These are phyloP conservation scores for Phytophthora ramorum DNA, from an alignment of 352 stramenopile genomes.

Conservation along the genomic window DNA sequence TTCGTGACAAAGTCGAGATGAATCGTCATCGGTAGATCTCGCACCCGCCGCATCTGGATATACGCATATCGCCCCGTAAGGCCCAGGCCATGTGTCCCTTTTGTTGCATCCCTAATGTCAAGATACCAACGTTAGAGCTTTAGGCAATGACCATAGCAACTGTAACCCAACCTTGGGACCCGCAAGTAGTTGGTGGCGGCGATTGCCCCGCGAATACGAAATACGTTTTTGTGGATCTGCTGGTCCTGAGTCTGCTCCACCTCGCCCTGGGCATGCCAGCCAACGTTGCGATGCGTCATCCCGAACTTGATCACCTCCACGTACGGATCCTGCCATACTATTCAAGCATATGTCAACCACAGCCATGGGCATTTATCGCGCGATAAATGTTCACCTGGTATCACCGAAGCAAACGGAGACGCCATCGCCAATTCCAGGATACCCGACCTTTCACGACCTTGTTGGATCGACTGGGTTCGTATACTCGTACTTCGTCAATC, in stretches of 20 bases:
- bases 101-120: slow-evolving; percentile 45
- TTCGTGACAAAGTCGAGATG: slow-evolving; percentile 75
- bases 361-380: background rate
- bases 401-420: slow-evolving; percentile 33
- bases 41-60: slow-evolving; percentile 59
- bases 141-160: background rate
- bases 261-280: slow-evolving; percentile 65
- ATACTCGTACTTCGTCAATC: too few species aligned
- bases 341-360: background rate
- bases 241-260: slow-evolving; percentile 73
- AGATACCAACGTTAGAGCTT: slow-evolving; percentile 1
- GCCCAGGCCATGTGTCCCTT: slow-evolving; percentile 61
- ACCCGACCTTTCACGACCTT: slow-evolving; percentile 32
- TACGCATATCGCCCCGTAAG: slow-evolving; percentile 76
- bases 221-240: slow-evolving; percentile 81
- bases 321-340: slow-evolving; percentile 88
- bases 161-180: slow-evolving; percentile 52
- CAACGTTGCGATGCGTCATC: slow-evolving; percentile 63
- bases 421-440: slow-evolving; percentile 16
- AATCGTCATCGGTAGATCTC: slow-evolving; percentile 56
- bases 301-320: slow-evolving; percentile 88
- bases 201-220: slow-evolving; percentile 75
- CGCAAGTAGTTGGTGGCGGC: slow-evolving; percentile 78
- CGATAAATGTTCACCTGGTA: slow-evolving; percentile 32
- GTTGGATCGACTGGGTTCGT: too few species aligned